Conservation (phyloP, 164 flowering plant species). For the Aristolochia contorta region DNA sequence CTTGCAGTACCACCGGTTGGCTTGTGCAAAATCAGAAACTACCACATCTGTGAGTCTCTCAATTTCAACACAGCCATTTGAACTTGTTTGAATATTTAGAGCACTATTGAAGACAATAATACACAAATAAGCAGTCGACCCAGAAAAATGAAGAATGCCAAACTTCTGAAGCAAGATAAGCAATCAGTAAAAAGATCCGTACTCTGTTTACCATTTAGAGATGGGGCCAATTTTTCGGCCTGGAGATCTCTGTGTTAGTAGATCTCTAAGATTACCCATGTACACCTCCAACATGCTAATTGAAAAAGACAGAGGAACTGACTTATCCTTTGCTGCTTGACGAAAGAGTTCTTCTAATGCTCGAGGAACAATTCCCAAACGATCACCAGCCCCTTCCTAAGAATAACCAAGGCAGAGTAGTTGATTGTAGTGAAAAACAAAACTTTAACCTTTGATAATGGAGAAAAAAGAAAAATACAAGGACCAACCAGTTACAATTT, state of each 20-base stretch:
- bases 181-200: no score
- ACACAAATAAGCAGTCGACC: constrained; percentile 13
- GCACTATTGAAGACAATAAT: constrained; percentile 36
- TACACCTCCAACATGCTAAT: constrained; percentile 88
- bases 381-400: constrained; percentile 55
- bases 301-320: constrained; percentile 40
- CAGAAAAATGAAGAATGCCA: not conserved
- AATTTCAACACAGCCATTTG: constrained; percentile 58
- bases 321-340: constrained; percentile 30
- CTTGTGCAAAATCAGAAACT: constrained; percentile 48
- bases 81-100: constrained; percentile 69
- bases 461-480: no score
- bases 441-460: no score
- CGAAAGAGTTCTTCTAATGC: constrained; percentile 49
- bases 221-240: constrained; percentile 21
- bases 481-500: not conserved
- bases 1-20: constrained; percentile 52
- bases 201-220: constrained; percentile 34
- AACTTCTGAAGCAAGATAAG: not conserved
- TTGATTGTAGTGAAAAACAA: not conserved
- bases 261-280: constrained; percentile 66
- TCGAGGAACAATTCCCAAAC: constrained; percentile 66
- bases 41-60: constrained; percentile 60
- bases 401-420: constrained; percentile 4
- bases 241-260: constrained; percentile 47